Evolutionary conservation across 169 alveolate species (phyloP), one percentile per base, ranked within the genome.

Genomic region (Plasmodium coatneyi): DNA sequence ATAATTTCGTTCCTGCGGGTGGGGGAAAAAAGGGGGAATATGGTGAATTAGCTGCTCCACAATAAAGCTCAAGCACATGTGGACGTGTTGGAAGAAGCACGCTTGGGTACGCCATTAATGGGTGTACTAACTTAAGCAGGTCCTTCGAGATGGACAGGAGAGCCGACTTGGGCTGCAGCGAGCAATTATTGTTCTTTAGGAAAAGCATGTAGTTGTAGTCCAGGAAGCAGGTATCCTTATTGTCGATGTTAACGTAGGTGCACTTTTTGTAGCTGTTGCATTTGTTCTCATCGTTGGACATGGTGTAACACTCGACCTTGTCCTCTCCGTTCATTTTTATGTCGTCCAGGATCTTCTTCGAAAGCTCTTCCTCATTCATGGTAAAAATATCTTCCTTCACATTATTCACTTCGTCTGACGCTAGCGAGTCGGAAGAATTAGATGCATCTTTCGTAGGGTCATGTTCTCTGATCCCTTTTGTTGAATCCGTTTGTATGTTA

Each of bases 221-320:
- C 41, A 84, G 28, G 43, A 84, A 84, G 16, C 92, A 84, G 19
- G 83, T 74, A 34, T 84, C 92, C 54, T 84, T 84, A 39, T 72
- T 72, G 32, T 84, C 92, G n/a, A 84, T 84, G 9, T 84, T 84
- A 14, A 84, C 92, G 49, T 32, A 84, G 0, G 92, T 84, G 36
- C 92, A 84, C 19, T 84, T 84, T 34, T 84, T 84, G 49, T 41
- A 84, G 32, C 92, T 84, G 60, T 84, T 84, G 25, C 92, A 84
- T 84, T 84, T 84, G 1, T 72, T 82, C 46, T 84, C 84, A 25
- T 74, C 60, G 28, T 84, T 52, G n/a, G 92, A 84, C 34, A 71
- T 43, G 19, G 72, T 71, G 56, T 84, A 46, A 28, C 92, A 84
- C 36, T 84, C 92, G 10, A 84, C 54, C 54, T 84, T 84, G 14